A percentile compares a stretch with the other conserved stretches of the same genome.
phyloP scores from a whole-genome alignment of 140 eudicot genomes.

The Stevia rebaudiana region DNA sequence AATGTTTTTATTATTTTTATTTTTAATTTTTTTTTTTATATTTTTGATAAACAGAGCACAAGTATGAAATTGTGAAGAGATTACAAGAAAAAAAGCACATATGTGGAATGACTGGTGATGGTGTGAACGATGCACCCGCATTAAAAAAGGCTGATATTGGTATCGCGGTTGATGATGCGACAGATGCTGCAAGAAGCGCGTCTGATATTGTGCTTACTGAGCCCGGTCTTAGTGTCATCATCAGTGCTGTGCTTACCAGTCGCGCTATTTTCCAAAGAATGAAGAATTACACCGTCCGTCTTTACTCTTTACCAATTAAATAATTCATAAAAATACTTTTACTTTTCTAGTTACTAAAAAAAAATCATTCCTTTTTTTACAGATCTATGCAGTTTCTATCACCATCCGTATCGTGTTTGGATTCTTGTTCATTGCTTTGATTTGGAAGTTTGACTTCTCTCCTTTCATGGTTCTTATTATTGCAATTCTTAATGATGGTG shows the following conservation, averaged over 20 bases:
- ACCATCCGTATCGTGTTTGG: slow-evolving; percentile 98
- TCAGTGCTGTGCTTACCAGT: slow-evolving; percentile 90
- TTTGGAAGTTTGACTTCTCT: slow-evolving; percentile 93
- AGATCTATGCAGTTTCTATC: slow-evolving; percentile 96
- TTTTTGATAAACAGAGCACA: slow-evolving; percentile 55
- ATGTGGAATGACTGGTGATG: slow-evolving; percentile 97
- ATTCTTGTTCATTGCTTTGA: slow-evolving; percentile 84
- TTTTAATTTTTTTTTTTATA: too few species aligned
- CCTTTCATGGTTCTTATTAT: slow-evolving; percentile 97
- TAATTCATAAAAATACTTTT: too few species aligned
- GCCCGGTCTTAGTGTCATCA: slow-evolving; percentile 89
- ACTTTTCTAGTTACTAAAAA: slow-evolving; percentile 1
- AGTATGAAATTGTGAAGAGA: slow-evolving; percentile 88
- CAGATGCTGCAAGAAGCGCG: slow-evolving; percentile 94
- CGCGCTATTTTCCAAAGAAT: slow-evolving; percentile 94
- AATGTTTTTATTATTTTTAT: too few species aligned
- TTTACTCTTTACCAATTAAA: background rate
- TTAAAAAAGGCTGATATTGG: slow-evolving; percentile 92
- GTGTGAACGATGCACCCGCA: slow-evolving; percentile 97
- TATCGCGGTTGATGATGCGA: slow-evolving; percentile 92
- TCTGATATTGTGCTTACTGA: slow-evolving; percentile 92
- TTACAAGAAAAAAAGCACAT: slow-evolving; percentile 91
- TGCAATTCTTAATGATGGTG: slow-evolving; percentile 88
- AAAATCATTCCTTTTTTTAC: slow-evolving; percentile 15
- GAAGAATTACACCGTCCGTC: slow-evolving; percentile 84